Percentiles rank a stretch among this genome's conserved stretches.
phyloP scores from a whole-genome alignment of 2,329 filamentous ascomycete species.

The Colletotrichum spaethianum region DNA sequence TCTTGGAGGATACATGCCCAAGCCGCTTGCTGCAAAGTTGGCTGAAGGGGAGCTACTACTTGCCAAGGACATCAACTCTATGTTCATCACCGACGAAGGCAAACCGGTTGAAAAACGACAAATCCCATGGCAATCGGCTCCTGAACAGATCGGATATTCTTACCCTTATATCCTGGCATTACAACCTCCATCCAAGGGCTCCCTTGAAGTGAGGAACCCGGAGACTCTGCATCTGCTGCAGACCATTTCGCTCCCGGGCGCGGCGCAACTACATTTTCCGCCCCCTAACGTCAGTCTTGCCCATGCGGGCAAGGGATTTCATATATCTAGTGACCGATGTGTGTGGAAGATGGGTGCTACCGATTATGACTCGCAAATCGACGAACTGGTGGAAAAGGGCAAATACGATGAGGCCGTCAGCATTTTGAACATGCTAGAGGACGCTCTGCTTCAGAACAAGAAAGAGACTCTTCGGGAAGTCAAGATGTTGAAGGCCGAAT shows the following conservation, averaged over 20 bases:
- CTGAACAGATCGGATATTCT: slow-evolving; percentile 93
- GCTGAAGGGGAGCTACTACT: slow-evolving; percentile 88
- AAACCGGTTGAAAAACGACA: slow-evolving; percentile 87
- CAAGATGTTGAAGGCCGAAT: slow-evolving; percentile 92
- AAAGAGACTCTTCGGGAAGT: slow-evolving; percentile 84
- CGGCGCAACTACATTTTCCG: slow-evolving; percentile 89
- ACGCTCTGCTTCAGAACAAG: slow-evolving; percentile 90
- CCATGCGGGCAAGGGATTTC: slow-evolving; percentile 95
- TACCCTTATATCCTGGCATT: slow-evolving; percentile 95
- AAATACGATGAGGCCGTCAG: slow-evolving; percentile 94
- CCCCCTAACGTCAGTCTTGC: slow-evolving; percentile 95
- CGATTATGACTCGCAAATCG: slow-evolving; percentile 91
- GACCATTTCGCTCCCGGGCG: slow-evolving; percentile 84
- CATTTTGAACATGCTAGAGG: slow-evolving; percentile 89
- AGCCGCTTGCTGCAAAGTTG: slow-evolving; percentile 87
- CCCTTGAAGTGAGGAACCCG: slow-evolving; percentile 91
- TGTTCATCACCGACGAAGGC: slow-evolving; percentile 90
- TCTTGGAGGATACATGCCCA: slow-evolving; percentile 91
- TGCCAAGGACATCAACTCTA: slow-evolving; percentile 97
- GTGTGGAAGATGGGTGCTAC: slow-evolving; percentile 98
- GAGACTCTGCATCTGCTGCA: slow-evolving; percentile 92
- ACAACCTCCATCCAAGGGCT: slow-evolving; percentile 85
- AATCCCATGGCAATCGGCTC: slow-evolving; percentile 91
- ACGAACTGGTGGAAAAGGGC: slow-evolving; percentile 81
- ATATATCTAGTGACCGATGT: slow-evolving; percentile 90